Percentiles rank a stretch among this genome's conserved stretches.
These are phyloP conservation scores for Truncatella angustata DNA, from an alignment of 2,329 filamentous ascomycete species.

Conservation along the genomic window DNA sequence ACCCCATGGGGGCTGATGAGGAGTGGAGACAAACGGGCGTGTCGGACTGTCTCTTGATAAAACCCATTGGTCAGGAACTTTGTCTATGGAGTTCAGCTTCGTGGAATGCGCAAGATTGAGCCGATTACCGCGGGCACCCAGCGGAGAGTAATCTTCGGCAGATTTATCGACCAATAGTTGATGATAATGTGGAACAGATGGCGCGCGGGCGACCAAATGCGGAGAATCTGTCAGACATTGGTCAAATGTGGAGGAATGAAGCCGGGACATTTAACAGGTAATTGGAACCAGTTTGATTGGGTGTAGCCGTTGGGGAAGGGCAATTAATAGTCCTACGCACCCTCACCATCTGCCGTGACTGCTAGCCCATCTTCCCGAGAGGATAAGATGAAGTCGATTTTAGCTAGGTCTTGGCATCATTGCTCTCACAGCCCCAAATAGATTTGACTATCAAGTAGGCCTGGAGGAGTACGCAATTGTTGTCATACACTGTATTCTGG, in stretches of 20 bases:
- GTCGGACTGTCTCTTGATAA: too few species aligned
- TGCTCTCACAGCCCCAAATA: too few species aligned
- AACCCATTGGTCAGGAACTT: too few species aligned
- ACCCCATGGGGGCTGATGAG: slow-evolving; percentile 7
- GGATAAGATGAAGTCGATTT: too few species aligned
- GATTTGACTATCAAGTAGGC: too few species aligned
- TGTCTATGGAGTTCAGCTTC: too few species aligned
- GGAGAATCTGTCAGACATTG: slow-evolving; percentile 19
- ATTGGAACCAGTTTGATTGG: slow-evolving; percentile 2
- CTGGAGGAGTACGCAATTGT: too few species aligned
- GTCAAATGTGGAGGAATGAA: slow-evolving; percentile 10
- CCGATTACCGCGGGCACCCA: slow-evolving; percentile 1
- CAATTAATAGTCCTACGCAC: slow-evolving; percentile 5
- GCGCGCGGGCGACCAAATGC: slow-evolving; percentile 11
- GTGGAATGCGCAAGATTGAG: background rate
- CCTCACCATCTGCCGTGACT: background rate
- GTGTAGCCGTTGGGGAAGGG: background rate
- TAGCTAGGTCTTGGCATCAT: too few species aligned
- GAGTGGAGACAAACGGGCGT: background rate
- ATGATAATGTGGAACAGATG: slow-evolving; percentile 15
- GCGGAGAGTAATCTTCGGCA: slow-evolving; percentile 15
- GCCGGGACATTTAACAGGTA: background rate
- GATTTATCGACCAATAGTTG: slow-evolving; percentile 21
- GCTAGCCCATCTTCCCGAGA: background rate
- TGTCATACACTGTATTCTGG: too few species aligned